These are phyloP conservation scores for Yamadazyma philogaea DNA, from an alignment of 805 yeast species.

Conservation along the genomic window DNA sequence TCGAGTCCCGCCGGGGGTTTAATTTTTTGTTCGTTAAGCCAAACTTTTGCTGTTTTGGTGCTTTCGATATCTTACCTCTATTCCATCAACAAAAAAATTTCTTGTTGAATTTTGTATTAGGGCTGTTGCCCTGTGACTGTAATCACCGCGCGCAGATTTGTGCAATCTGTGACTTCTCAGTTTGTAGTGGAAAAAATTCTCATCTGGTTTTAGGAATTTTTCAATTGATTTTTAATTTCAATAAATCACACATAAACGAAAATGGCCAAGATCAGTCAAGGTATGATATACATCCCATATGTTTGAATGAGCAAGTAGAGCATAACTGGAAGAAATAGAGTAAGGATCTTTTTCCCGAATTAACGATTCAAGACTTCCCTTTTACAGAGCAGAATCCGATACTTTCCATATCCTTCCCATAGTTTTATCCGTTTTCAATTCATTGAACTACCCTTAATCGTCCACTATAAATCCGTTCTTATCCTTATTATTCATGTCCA, in stretches of 20 bases:
- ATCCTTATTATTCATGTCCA: too few species aligned
- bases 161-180: conserved; percentile 1
- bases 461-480: too few species aligned
- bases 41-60: neutral
- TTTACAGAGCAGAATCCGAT: too few species aligned
- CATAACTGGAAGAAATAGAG: too few species aligned
- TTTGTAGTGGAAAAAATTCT: conserved; percentile 13
- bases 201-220: conserved; percentile 13
- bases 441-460: too few species aligned
- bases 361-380: neutral
- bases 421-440: too few species aligned
- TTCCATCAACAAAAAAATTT: neutral
- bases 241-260: conserved; percentile 17
- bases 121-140: conserved; percentile 9
- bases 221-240: conserved; percentile 14
- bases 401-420: too few species aligned
- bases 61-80: neutral
- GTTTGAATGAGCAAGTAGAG: neutral
- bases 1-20: conserved; percentile 74
- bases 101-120: conserved; percentile 2
- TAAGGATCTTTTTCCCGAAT: neutral
- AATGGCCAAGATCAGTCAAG: conserved; percentile 66
- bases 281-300: conserved; percentile 28
- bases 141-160: conserved; percentile 2
- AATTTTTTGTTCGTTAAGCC: neutral